Evolutionary conservation across 208 protist genomes (phyloP).

Genomic region (Leishmania aethiopica): DNA sequence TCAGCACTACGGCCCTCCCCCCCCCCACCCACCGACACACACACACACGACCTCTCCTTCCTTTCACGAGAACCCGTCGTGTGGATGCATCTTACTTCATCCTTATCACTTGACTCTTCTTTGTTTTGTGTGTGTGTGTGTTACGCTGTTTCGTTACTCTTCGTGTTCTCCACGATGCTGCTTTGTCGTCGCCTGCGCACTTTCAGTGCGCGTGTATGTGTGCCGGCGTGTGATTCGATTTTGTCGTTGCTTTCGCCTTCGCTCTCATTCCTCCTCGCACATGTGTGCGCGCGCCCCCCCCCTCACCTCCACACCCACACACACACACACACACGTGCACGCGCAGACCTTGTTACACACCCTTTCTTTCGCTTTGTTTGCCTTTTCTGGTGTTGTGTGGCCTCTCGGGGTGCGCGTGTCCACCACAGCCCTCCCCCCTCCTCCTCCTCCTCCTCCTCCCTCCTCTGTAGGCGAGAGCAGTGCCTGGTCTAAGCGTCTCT

Average conservation of each 20-base stretch:
- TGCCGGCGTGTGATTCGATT: background rate
- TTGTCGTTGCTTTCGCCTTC: background rate
- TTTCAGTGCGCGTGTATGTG: too few relatives aligned
- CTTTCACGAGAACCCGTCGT: background rate
- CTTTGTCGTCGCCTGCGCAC: too few relatives aligned
- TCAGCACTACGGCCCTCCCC: background rate
- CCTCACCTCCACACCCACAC: too few relatives aligned
- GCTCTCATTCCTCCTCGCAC: background rate
- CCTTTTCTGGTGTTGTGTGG: background rate
- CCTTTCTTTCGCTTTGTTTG: background rate
- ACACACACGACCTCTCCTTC: background rate
- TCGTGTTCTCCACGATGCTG: background rate
- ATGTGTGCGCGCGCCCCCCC: background rate
- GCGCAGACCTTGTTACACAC: too few relatives aligned
- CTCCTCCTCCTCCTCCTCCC: background rate
- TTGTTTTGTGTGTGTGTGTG: background rate
- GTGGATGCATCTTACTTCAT: background rate
- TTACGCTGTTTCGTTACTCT: background rate
- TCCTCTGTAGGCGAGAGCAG: background rate
- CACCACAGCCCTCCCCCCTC: too few relatives aligned
- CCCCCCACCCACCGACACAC: background rate
- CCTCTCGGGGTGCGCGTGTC: background rate
- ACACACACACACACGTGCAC: too few relatives aligned
- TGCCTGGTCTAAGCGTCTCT: background rate
- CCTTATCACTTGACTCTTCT: background rate